Evolutionary conservation across 1,284 basidiomycete species (phyloP).

Genomic region (Ceratobasidium sp.): DNA sequence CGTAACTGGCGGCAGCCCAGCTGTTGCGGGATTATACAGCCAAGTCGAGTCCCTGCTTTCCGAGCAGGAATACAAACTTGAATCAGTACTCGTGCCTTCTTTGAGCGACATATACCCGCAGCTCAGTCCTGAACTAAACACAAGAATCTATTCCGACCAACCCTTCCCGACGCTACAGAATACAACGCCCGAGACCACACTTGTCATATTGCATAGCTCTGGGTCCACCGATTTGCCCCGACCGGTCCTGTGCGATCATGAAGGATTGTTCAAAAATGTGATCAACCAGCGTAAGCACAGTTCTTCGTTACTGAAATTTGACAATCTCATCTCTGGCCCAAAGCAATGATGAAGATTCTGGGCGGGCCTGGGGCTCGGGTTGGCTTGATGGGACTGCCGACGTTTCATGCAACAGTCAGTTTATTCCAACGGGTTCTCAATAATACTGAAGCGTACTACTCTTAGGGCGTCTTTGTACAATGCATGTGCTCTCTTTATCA

Average conservation of each 20-base stretch:
- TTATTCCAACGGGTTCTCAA: not conserved
- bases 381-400: constrained; percentile 15
- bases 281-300: constrained; percentile 15
- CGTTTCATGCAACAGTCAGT: constrained; percentile 20
- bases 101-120: not conserved
- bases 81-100: not conserved
- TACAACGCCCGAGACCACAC: not conserved
- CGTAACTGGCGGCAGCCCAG: constrained; percentile 14
- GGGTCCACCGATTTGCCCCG: constrained; percentile 31
- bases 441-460: no score
- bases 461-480: constrained; percentile 8
- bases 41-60: not conserved
- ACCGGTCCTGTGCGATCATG: not conserved
- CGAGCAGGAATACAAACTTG: not conserved
- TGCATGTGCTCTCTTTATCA: not conserved
- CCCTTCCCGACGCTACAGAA: not conserved
- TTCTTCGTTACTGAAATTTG: not conserved
- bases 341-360: not conserved
- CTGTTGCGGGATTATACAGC: not conserved
- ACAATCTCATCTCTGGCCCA: not conserved
- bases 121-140: not conserved
- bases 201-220: constrained; percentile 27
- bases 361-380: not conserved
- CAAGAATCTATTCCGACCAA: not conserved
- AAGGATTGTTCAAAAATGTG: constrained; percentile 30